Evolutionary conservation across 75 land plant species (phyloP).

Genomic region (Pinus taeda): DNA sequence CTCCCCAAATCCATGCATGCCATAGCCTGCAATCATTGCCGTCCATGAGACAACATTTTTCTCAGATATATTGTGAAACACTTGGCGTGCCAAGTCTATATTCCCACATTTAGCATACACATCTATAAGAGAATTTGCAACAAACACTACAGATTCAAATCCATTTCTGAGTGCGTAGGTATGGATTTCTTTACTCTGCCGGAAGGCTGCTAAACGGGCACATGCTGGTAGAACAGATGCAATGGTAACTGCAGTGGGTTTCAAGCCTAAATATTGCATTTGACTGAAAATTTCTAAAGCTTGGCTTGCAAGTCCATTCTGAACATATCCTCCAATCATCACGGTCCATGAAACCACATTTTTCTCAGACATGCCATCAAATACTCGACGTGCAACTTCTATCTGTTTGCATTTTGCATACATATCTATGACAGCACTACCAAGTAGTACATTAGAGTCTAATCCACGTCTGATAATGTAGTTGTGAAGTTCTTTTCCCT

Average conservation of each 20-base stretch:
- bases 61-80: conserved; percentile 28
- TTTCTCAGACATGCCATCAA: conserved; percentile 13
- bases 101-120: conserved; percentile 31
- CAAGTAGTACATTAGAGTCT: conserved; percentile 42
- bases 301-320: conserved; percentile 12
- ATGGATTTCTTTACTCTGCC: conserved; percentile 21
- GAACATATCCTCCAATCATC: conserved; percentile 12
- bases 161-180: conserved; percentile 4
- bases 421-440: conserved; percentile 56
- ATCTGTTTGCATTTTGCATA: conserved; percentile 48
- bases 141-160: conserved; percentile 6
- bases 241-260: conserved; percentile 5
- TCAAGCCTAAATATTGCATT: conserved; percentile 22
- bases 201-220: conserved; percentile 4
- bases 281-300: conserved; percentile 33
- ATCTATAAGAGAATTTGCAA: conserved; percentile 25
- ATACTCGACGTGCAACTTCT: conserved; percentile 23
- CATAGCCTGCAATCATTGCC: conserved; percentile 60
- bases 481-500: conserved; percentile 48
- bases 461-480: conserved; percentile 34
- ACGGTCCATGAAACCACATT: conserved; percentile 20
- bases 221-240: conserved; percentile 23
- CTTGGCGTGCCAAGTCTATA: conserved; percentile 13
- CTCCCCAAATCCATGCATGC: conserved; percentile 43
- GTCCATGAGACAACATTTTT: conserved; percentile 68